A percentile compares a stretch with the other conserved stretches of the same genome.
Conservation (phyloP, 805 yeast genomes). For the Candida caryicola region DNA sequence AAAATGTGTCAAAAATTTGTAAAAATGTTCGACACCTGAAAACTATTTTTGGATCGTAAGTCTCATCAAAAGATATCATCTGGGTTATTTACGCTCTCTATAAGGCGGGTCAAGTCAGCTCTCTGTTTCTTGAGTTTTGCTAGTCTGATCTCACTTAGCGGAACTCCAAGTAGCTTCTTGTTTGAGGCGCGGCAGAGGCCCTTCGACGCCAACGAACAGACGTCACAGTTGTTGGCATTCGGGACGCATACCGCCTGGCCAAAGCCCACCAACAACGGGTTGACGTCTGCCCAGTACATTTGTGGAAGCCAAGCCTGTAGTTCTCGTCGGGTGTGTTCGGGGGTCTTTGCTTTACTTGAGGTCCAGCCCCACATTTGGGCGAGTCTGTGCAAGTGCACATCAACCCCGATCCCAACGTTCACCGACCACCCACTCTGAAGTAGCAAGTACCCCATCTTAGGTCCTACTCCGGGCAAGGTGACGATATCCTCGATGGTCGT, state of each 20-base stretch:
- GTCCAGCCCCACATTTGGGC: slow-evolving; percentile 84
- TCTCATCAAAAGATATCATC: too few relatives aligned
- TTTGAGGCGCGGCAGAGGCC: slow-evolving; percentile 61
- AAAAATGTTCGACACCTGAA: too few relatives aligned
- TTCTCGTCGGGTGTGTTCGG: slow-evolving; percentile 70
- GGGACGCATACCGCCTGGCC: slow-evolving; percentile 88
- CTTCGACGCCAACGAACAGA: slow-evolving; percentile 55
- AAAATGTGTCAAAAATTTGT: too few relatives aligned
- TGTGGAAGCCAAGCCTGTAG: slow-evolving; percentile 73
- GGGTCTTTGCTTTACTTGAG: slow-evolving; percentile 46
- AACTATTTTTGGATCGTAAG: not conserved
- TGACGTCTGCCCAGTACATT: slow-evolving; percentile 78
- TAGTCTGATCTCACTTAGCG: slow-evolving; percentile 25
- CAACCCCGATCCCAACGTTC: slow-evolving; percentile 87
- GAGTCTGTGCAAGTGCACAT: slow-evolving; percentile 82
- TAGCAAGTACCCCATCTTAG: slow-evolving; percentile 86
- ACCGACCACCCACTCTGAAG: slow-evolving; percentile 81
- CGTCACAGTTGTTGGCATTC: slow-evolving; percentile 64
- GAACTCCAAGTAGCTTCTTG: slow-evolving; percentile 34
- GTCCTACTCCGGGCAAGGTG: slow-evolving; percentile 88
- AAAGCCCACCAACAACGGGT: slow-evolving; percentile 86
- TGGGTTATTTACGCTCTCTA: too few relatives aligned
- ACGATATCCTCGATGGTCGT: slow-evolving; percentile 60
- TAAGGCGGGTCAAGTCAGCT: slow-evolving; percentile 32
- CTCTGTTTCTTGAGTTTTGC: slow-evolving; percentile 29